Conservation (phyloP, 2,329 filamentous ascomycete genomes). For the Kalaharituber pfeilii region DNA sequence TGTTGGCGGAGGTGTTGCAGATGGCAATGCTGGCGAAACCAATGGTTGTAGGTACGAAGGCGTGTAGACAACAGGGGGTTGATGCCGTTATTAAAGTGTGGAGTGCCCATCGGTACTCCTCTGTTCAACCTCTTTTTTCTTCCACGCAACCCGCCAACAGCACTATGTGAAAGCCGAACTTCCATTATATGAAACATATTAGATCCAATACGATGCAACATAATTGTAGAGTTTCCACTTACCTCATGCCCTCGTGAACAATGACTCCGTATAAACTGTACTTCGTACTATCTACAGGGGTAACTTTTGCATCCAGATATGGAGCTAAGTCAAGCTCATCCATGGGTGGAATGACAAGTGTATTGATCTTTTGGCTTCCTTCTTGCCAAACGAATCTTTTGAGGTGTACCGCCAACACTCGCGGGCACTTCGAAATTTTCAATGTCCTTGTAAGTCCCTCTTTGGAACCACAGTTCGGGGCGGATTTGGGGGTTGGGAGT, state of each 20-base stretch:
- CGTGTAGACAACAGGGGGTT: too few species aligned
- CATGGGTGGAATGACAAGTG: neutral
- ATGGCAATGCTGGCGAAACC: neutral
- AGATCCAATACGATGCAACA: too few species aligned
- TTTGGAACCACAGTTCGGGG: neutral
- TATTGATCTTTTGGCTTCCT: neutral
- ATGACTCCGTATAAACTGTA: constrained; percentile 17
- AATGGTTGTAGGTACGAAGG: too few species aligned
- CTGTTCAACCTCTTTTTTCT: too few species aligned
- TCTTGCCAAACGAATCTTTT: neutral
- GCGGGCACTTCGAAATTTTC: neutral
- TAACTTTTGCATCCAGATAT: neutral
- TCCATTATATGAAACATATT: constrained; percentile 4
- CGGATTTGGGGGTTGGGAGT: too few species aligned
- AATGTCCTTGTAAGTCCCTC: neutral
- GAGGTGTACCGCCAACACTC: neutral
- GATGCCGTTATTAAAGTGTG: too few species aligned
- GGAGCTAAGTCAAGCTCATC: neutral
- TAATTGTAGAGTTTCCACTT: too few species aligned
- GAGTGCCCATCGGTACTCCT: too few species aligned
- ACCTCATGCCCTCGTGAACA: constrained; percentile 17
- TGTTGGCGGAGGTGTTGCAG: neutral
- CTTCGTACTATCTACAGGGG: neutral
- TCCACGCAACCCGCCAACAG: too few species aligned
- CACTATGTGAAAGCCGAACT: too few species aligned